These are phyloP conservation scores for Astraeus odoratus DNA, from an alignment of 768 basidiomycete species.

Conservation along the genomic window DNA sequence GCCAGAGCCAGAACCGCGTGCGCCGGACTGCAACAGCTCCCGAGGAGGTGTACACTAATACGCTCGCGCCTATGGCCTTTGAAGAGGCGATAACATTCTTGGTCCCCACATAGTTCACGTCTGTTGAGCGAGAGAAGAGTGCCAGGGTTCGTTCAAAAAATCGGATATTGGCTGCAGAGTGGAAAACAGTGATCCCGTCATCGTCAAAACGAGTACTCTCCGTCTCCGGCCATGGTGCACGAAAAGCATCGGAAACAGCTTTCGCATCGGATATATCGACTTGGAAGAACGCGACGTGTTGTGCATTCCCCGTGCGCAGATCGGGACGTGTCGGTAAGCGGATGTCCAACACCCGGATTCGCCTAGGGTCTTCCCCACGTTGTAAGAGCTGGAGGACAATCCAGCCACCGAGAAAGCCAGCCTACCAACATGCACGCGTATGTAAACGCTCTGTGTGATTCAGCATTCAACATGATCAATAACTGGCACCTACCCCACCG, in stretches of 20 bases:
- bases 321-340: slow-evolving; percentile 53
- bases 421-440: too few relatives aligned
- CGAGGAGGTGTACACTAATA: slow-evolving; percentile 69
- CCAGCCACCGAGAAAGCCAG: slow-evolving; percentile 76
- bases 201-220: slow-evolving; percentile 11
- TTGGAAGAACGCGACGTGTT: slow-evolving; percentile 49
- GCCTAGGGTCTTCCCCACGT: slow-evolving; percentile 62
- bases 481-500: slow-evolving; percentile 51
- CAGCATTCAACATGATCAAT: too few relatives aligned
- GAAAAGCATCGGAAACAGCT: slow-evolving; percentile 56
- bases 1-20: slow-evolving; percentile 62
- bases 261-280: slow-evolving; percentile 50
- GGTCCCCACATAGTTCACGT: slow-evolving; percentile 63
- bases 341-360: slow-evolving; percentile 63
- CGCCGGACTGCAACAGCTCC: slow-evolving; percentile 55
- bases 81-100: slow-evolving; percentile 59
- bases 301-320: slow-evolving; percentile 43
- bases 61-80: slow-evolving; percentile 44
- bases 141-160: slow-evolving; percentile 59
- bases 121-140: slow-evolving; percentile 47
- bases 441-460: too few relatives aligned
- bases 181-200: slow-evolving; percentile 55
- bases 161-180: slow-evolving; percentile 72
- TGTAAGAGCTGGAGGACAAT: slow-evolving; percentile 60
- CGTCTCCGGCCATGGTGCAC: slow-evolving; percentile 48